phyloP scores from a whole-genome alignment of 2,329 filamentous ascomycete species.

The Knufia petricola region DNA sequence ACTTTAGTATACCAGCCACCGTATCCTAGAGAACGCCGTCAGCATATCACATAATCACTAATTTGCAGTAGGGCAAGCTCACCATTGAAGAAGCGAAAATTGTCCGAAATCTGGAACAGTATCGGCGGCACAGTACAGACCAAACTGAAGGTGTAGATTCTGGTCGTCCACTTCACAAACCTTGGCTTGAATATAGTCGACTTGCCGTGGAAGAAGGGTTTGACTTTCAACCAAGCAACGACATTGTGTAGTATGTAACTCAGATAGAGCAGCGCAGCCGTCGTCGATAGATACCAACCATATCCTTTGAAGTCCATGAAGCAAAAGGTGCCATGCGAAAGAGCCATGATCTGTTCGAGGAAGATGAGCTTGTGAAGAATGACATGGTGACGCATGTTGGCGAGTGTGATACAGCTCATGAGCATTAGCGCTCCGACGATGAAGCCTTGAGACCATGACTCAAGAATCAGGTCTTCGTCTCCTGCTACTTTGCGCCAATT shows the following conservation, averaged over 20 bases:
- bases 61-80: too few species aligned
- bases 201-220: slow-evolving; percentile 46
- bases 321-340: slow-evolving; percentile 51
- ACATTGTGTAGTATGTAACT: slow-evolving; percentile 58
- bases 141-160: slow-evolving; percentile 48
- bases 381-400: slow-evolving; percentile 31
- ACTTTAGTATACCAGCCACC: slow-evolving; percentile 46
- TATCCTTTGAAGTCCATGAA: slow-evolving; percentile 48
- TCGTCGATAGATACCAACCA: slow-evolving; percentile 55
- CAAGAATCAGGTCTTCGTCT: slow-evolving; percentile 23
- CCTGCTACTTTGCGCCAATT: slow-evolving; percentile 19
- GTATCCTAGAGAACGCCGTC: too few species aligned
- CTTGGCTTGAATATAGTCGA: slow-evolving; percentile 35
- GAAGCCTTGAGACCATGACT: slow-evolving; percentile 30
- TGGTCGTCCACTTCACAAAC: slow-evolving; percentile 19
- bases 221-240: slow-evolving; percentile 58
- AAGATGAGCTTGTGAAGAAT: slow-evolving; percentile 33
- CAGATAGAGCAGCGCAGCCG: slow-evolving; percentile 51
- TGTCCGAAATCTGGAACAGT: slow-evolving; percentile 55
- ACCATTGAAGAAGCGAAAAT: slow-evolving; percentile 56
- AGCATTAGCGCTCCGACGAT: slow-evolving; percentile 32
- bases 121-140: slow-evolving; percentile 54
- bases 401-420: slow-evolving; percentile 31
- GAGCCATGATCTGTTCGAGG: slow-evolving; percentile 44
- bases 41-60: too few species aligned